Conservation (phyloP, 148 eudicot species). For the Persicaria maculosa region DNA sequence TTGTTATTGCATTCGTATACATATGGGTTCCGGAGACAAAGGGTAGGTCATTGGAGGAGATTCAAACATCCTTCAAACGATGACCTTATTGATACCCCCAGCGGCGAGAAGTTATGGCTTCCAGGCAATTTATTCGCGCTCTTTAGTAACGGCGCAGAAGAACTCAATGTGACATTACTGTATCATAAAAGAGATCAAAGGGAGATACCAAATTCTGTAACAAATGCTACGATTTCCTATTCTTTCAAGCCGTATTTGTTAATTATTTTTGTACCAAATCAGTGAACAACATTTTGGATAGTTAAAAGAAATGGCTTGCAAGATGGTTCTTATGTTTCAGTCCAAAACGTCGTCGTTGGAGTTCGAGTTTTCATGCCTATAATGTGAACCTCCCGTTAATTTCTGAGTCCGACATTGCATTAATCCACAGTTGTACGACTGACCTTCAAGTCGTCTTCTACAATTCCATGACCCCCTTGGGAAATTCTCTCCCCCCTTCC, state of each 20-base stretch:
- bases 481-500: too few species aligned
- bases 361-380: too few species aligned
- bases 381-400: too few species aligned
- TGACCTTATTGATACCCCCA: not conserved
- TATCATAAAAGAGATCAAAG: not conserved
- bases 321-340: not conserved
- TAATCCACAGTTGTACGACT: too few species aligned
- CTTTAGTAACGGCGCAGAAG: not conserved
- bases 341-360: too few species aligned
- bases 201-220: not conserved
- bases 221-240: not conserved
- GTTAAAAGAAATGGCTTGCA: not conserved
- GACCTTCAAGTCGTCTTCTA: too few species aligned
- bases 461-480: too few species aligned
- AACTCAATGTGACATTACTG: not conserved
- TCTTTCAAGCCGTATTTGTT: not conserved
- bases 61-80: conserved; percentile 48
- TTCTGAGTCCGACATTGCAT: too few species aligned
- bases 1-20: conserved; percentile 28
- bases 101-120: not conserved
- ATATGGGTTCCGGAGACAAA: conserved; percentile 50
- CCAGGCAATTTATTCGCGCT: not conserved
- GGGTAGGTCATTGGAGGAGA: conserved; percentile 49
- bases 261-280: conserved; percentile 9
- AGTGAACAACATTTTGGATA: not conserved